A percentile compares a stretch with the other conserved stretches of the same genome.
Conservation (phyloP, 164 flowering plant species). For the Saururus chinensis region DNA sequence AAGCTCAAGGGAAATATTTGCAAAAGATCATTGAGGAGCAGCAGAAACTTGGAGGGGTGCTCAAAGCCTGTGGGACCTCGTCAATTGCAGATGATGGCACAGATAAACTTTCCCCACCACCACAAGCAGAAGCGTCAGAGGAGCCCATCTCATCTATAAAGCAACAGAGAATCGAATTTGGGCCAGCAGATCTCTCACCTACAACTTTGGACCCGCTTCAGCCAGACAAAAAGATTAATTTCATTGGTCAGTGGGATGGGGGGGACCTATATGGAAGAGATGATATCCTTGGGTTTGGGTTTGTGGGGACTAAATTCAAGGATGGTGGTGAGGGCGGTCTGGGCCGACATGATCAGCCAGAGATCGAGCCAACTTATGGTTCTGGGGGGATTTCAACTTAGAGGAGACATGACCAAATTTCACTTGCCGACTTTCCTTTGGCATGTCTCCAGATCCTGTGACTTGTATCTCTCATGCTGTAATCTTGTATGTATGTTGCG, state of each 20-base stretch:
- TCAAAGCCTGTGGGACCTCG: constrained; percentile 23
- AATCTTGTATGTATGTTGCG: too few relatives aligned
- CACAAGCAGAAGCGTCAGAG: constrained; percentile 13
- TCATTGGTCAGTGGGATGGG: constrained; percentile 20
- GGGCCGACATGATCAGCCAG: constrained; percentile 1
- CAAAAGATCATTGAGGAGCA: constrained; percentile 73
- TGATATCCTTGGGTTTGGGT: constrained; percentile 13
- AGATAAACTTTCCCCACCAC: constrained; percentile 8
- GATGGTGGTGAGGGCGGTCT: constrained; percentile 10
- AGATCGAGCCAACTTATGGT: constrained; percentile 2
- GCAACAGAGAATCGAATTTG: constrained; percentile 25
- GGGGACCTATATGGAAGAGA: constrained; percentile 13
- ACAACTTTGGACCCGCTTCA: constrained; percentile 4
- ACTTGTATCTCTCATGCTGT: too few relatives aligned
- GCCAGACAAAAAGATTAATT: constrained; percentile 16
- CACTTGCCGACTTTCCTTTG: too few relatives aligned
- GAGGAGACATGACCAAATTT: too few relatives aligned
- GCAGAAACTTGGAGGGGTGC: constrained; percentile 46
- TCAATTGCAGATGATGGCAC: constrained; percentile 19
- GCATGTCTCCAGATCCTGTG: too few relatives aligned
- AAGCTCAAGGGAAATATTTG: constrained; percentile 69
- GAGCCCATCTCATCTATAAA: constrained; percentile 24
- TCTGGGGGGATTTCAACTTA: constrained; percentile 2
- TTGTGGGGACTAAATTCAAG: constrained; percentile 12
- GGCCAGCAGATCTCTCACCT: constrained; percentile 5